phyloP scores from a whole-genome alignment of 805 yeast genomes.

The Candida maesae region DNA sequence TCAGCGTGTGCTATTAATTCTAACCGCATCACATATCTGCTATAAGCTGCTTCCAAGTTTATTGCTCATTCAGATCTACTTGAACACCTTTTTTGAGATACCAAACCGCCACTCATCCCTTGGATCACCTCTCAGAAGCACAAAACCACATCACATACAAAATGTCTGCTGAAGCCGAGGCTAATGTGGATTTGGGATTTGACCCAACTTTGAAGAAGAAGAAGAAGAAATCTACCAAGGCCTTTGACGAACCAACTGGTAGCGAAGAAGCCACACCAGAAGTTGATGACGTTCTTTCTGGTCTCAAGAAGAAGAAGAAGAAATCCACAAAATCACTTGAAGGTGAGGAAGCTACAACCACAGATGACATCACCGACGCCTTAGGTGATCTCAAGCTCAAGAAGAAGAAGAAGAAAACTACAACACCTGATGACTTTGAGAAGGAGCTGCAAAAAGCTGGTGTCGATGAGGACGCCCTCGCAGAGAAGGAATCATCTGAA shows the following conservation, averaged over 20 bases:
- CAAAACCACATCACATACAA: not conserved
- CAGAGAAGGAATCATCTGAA: conserved; percentile 23
- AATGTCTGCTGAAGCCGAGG: conserved; percentile 12
- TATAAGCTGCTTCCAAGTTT: too few species aligned
- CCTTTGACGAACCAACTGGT: conserved; percentile 31
- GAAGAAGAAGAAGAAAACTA: conserved; percentile 80
- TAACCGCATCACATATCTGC: too few species aligned
- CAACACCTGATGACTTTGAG: conserved; percentile 74
- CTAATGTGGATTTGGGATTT: conserved; percentile 43
- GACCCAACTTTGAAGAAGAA: conserved; percentile 76
- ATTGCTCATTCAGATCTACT: too few species aligned
- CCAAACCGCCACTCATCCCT: too few species aligned
- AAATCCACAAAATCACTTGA: conserved; percentile 41
- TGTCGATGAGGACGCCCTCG: conserved; percentile 43
- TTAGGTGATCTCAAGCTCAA: conserved; percentile 70
- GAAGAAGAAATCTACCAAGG: conserved; percentile 62
- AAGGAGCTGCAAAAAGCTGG: conserved; percentile 90
- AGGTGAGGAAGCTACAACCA: conserved; percentile 34
- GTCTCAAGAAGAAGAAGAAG: conserved; percentile 85
- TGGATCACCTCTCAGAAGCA: too few species aligned
- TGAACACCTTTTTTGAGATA: too few species aligned
- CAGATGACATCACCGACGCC: conserved; percentile 51
- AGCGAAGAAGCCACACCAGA: conserved; percentile 40
- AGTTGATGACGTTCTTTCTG: conserved; percentile 66
- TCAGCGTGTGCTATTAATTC: too few species aligned